These are phyloP conservation scores for Dactylonectria estremocensis DNA, from an alignment of 2,329 filamentous ascomycete genomes.

Conservation along the genomic window DNA sequence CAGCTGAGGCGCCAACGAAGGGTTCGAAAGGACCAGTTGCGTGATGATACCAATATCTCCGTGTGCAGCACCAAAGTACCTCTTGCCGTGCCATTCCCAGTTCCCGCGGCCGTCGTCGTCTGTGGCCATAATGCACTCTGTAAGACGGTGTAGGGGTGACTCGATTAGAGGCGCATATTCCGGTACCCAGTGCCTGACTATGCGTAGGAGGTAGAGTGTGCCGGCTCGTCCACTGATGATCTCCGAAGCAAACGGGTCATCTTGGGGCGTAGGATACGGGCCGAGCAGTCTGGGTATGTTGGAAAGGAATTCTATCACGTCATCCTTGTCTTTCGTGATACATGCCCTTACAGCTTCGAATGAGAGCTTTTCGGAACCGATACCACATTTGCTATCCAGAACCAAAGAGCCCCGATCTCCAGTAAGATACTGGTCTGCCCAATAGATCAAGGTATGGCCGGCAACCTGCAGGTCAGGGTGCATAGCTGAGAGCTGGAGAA, in stretches of 20 bases:
- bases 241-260: constrained; percentile 68
- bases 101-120: constrained; percentile 57
- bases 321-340: constrained; percentile 55
- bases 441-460: constrained; percentile 59
- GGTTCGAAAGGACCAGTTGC: constrained; percentile 75
- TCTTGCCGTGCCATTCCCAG: constrained; percentile 76
- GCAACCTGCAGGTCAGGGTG: constrained; percentile 62
- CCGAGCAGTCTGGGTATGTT: constrained; percentile 55
- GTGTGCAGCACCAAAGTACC: constrained; percentile 77
- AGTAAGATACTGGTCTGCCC: constrained; percentile 64
- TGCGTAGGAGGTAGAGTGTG: constrained; percentile 76
- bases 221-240: constrained; percentile 78
- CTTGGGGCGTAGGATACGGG: constrained; percentile 42
- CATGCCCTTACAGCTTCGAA: constrained; percentile 63
- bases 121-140: constrained; percentile 71
- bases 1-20: constrained; percentile 67
- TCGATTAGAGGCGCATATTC: constrained; percentile 65
- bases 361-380: constrained; percentile 65
- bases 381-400: constrained; percentile 63
- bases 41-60: constrained; percentile 79
- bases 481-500: constrained; percentile 62
- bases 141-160: constrained; percentile 69
- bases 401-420: constrained; percentile 52
- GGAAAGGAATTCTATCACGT: constrained; percentile 59
- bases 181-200: constrained; percentile 72